Conservation (phyloP, 192 early-diverging fungal genomes). For the Lunasporangiospora selenospora region DNA sequence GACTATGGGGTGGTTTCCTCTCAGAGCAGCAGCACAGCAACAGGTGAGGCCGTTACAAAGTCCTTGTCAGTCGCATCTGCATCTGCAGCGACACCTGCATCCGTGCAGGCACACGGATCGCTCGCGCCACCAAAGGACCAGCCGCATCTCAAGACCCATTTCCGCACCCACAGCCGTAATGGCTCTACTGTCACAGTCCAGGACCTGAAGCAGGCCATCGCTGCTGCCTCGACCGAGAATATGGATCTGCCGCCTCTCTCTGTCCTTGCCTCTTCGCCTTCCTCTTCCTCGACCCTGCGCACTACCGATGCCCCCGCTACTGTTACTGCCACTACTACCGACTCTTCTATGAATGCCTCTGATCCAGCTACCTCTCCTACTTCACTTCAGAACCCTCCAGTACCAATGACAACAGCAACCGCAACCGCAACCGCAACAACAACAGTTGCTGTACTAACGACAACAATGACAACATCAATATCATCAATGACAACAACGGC, state of each 20-base stretch:
- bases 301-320: background rate
- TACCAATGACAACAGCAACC: constrained; percentile 3
- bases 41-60: constrained; percentile 4
- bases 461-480: constrained; percentile 1
- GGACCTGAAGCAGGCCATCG: constrained; percentile 46
- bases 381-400: background rate
- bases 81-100: background rate
- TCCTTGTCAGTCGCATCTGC: background rate
- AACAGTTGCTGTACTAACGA: too few species aligned
- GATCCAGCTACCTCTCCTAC: background rate
- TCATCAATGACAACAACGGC: background rate
- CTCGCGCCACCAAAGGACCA: constrained; percentile 19
- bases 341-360: background rate
- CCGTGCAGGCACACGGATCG: constrained; percentile 7
- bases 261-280: constrained; percentile 1
- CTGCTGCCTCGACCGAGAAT: constrained; percentile 29
- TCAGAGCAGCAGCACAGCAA: too few species aligned
- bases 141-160: constrained; percentile 46
- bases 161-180: constrained; percentile 43
- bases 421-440: background rate
- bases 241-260: constrained; percentile 19
- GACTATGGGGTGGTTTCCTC: too few species aligned
- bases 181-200: constrained; percentile 46
- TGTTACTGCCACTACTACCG: background rate
- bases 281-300: too few species aligned